Base-by-base conservation (phyloP, 306 rosid species). In the Fragaria iinumae region DNA sequence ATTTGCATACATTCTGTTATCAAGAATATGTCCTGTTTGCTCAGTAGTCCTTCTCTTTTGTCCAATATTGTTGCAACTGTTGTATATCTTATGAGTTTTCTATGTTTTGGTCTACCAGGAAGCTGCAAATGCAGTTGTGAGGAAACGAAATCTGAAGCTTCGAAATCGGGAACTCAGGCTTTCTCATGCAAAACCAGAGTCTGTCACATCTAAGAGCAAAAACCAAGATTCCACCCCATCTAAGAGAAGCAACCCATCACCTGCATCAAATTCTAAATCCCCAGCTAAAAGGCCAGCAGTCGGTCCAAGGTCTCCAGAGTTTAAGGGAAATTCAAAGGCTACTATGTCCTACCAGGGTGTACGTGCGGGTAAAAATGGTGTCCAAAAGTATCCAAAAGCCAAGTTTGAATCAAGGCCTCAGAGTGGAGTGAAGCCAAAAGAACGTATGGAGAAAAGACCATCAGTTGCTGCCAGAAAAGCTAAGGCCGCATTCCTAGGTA, bases 381-480 rank as follows among this genome's bases (percentile, higher is more conserved):
- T 76, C 69, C 84, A 72, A 47, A 90, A 89, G 91, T 91, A 86
- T 16, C 43, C 80, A 1, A 82, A 72, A 77, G 72, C 23, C 38
- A 72, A 75, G 81, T 34, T 67, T 1, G 84, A 68, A 23, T 48
- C 76, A 0, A 72, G 66, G 76, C 44, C n/a, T 36, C 82, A 25
- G 12, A 81, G 79, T 43, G 84, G 39, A 76, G 85, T 78, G 76
- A 80, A 85, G 84, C 73, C 81, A 8, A 84, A 64, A 63, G 91
- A 77, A 76, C 90, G 87, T 75, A 62, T 17, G 76, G 67, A 27
- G 27, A 95, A 95, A 84, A 86, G 97, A 80, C 97, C 98, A n/a
- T 21, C 98, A 1, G 97, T 92, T 76, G 95, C 92, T 73, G 93
- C 94, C 68, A 83, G 92, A 76, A 92, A 89, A 85, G 90, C 89